Evolutionary conservation across 495 filamentous ascomycete genomes (phyloP), one percentile per base, ranked within the genome.

Genomic region (Parathielavia appendiculata): DNA sequence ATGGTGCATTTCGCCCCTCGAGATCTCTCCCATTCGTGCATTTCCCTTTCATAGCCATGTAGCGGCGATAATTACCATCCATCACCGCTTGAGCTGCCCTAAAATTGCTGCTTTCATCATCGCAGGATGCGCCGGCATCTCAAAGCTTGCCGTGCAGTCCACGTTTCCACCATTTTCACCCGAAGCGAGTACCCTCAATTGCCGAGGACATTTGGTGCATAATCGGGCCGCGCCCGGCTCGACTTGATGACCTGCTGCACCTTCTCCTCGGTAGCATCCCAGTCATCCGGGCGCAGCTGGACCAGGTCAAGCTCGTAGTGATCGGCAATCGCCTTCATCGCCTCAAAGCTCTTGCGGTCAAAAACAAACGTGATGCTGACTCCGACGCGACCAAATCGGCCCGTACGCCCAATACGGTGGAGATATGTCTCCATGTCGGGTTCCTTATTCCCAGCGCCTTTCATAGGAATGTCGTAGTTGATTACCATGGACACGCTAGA

Each of bases 361-460:
- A 86, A 84, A 32, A 99, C 89, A 62, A 99, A 95, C 58, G 84
- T 89, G 65, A 99, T 91, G 39, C 88, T 87, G 58, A 97, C 92
- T 63, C 95, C 95, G n/a, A 96, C 90, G 69, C 92, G 91, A 30
- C 95, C 95, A 67, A 97, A 99, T 44, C 95, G 89, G 53, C 95
- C 95, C 1, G 95, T 97, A 68, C 93, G 90, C 57, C 93, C 93
- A 68, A 97, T 97, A 71, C 93, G 89, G 80, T 99, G 93, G 41
- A 99, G 88, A 69, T 99, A 99, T 5, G 95, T 97, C 72, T 96
- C 90, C 23, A 81, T 81, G 65, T 99, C 93, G 3, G 91, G 84
- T 54, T 74, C 74, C 13, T 59, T 51, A 38, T 81, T 75, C 51
- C 72, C 72, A 19, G 65, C 54, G 9, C 77, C 78, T 62, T 82